phyloP scores from a whole-genome alignment of 345 rosid species.

The Linum tenue region DNA sequence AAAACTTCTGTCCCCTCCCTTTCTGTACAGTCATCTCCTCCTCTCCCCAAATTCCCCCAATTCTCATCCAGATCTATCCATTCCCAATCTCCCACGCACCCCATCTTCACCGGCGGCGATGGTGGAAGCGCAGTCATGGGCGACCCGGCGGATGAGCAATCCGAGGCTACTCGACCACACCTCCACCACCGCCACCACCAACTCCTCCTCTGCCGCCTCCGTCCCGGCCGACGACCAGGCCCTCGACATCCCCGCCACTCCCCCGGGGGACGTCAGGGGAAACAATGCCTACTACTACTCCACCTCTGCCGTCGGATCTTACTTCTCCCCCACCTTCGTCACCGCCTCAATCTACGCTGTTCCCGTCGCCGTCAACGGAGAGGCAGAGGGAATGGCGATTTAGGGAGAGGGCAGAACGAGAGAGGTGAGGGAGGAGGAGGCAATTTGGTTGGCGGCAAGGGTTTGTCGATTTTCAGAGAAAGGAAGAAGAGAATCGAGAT shows the following conservation, averaged over 20 bases:
- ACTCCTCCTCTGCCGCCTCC: constrained; percentile 19
- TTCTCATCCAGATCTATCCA: constrained; percentile 26
- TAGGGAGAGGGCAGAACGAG: too few relatives aligned
- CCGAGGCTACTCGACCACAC: constrained; percentile 96
- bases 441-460: too few relatives aligned
- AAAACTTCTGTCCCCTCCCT: not conserved
- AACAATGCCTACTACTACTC: constrained; percentile 15
- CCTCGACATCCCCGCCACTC: constrained; percentile 82
- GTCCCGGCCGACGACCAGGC: constrained; percentile 18
- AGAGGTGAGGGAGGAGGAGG: too few relatives aligned
- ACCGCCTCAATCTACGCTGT: constrained; percentile 68
- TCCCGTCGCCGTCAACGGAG: too few relatives aligned
- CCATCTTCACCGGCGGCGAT: constrained; percentile 28
- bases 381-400: too few relatives aligned
- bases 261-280: constrained; percentile 57
- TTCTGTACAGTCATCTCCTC: constrained; percentile 12
- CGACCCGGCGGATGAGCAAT: constrained; percentile 92
- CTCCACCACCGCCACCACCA: constrained; percentile 30
- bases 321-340: constrained; percentile 41
- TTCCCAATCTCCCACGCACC: constrained; percentile 11
- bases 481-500: too few relatives aligned
- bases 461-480: too few relatives aligned
- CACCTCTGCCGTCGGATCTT: constrained; percentile 60
- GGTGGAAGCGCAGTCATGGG: constrained; percentile 99
- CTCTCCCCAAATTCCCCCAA: constrained; percentile 6